A percentile compares a stretch with the other conserved stretches of the same genome.
These are phyloP conservation scores for Tolypocladium amazonense DNA, from an alignment of 2,329 filamentous ascomycete genomes.

Conservation along the genomic window DNA sequence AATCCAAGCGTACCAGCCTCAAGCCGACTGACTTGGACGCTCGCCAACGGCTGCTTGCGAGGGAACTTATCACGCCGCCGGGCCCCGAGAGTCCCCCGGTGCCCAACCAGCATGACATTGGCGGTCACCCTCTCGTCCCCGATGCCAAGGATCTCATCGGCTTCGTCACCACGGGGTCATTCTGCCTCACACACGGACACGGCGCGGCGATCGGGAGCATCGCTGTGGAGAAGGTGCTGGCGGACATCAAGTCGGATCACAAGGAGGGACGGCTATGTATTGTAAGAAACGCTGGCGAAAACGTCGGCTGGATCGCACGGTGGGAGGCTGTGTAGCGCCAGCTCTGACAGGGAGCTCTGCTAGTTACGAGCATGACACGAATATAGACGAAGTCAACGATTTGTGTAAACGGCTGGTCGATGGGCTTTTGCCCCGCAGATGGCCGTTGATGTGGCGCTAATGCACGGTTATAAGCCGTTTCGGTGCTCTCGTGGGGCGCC, in stretches of 20 bases:
- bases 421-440: neutral
- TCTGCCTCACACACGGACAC: conserved; percentile 65
- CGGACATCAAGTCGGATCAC: conserved; percentile 15
- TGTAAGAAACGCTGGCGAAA: conserved; percentile 70
- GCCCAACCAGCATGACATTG: conserved; percentile 26
- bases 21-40: conserved; percentile 19
- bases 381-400: neutral
- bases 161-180: conserved; percentile 82
- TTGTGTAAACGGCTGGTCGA: neutral
- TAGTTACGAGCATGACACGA: neutral
- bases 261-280: conserved; percentile 56
- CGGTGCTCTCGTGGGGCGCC: neutral
- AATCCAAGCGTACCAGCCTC: conserved; percentile 1
- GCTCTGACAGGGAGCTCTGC: neutral
- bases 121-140: conserved; percentile 60
- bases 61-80: conserved; percentile 32
- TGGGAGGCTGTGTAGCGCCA: conserved; percentile 55
- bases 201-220: conserved; percentile 69
- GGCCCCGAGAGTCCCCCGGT: conserved; percentile 20
- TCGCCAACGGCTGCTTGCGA: conserved; percentile 33
- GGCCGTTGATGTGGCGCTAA: neutral
- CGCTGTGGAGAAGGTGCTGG: conserved; percentile 44
- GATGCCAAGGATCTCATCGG: conserved; percentile 68
- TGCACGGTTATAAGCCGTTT: neutral
- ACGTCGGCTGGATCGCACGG: conserved; percentile 63